Evolutionary conservation across 306 rosid species (phyloP).

Genomic region (Pueraria montana): DNA sequence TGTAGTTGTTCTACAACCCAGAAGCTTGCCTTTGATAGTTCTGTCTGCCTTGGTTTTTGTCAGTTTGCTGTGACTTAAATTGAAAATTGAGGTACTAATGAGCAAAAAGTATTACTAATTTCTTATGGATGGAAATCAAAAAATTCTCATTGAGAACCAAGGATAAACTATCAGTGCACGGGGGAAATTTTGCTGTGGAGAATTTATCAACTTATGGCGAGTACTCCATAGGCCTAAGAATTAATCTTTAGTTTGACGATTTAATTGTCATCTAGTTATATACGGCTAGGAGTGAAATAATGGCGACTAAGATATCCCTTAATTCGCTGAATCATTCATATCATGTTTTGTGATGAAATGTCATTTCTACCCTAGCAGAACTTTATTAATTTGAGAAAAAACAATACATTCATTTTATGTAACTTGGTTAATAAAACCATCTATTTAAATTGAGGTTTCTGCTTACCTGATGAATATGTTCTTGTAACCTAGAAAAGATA

Average conservation of each 20-base stretch:
- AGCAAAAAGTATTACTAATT: too few relatives aligned
- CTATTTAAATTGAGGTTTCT: not conserved
- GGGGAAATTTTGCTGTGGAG: not conserved
- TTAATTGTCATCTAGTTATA: not conserved
- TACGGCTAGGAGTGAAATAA: not conserved
- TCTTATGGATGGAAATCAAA: too few relatives aligned
- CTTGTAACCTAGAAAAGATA: too few relatives aligned
- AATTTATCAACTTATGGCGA: not conserved
- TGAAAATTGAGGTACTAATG: not conserved
- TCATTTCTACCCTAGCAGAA: not conserved
- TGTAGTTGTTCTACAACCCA: not conserved
- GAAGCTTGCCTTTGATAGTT: slow-evolving; percentile 3
- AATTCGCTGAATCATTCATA: not conserved
- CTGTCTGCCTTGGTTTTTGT: not conserved
- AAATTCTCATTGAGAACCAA: too few relatives aligned
- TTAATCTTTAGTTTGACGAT: not conserved
- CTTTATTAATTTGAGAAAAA: not conserved
- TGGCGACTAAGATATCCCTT: not conserved
- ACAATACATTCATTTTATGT: not conserved
- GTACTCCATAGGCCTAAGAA: not conserved
- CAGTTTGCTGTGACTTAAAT: not conserved
- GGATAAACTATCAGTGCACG: not conserved
- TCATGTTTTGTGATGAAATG: not conserved
- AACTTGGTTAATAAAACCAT: not conserved
- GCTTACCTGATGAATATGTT: not conserved